Base-by-base conservation (phyloP, 768 basidiomycete species). In the Tricholoma saponaceum region DNA sequence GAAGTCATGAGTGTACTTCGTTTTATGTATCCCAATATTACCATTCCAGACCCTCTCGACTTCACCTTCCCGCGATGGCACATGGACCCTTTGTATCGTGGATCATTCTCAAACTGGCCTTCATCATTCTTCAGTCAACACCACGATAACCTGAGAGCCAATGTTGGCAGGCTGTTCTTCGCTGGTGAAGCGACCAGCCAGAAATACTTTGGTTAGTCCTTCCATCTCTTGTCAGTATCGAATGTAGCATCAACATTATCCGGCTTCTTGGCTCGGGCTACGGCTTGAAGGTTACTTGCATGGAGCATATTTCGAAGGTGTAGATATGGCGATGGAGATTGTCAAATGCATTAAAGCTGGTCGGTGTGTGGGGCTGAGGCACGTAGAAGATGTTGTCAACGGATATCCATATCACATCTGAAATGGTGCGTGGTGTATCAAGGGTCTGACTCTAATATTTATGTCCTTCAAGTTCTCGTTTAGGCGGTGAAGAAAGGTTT, bases 81-180 rank as follows among this genome's bases (percentile, higher is more conserved):
- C 47, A 66, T 68, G 12, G 76, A 87, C 63, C 77, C 79, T 3
- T 69, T 79, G 2, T 83, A 76, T 67, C 76, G 84, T 20, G 84
- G 84, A 4, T 82, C 84, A 3, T 89, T 85, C 61, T 83, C 83
- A 20, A 89, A 87, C 58, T 89, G 86, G 86, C 86, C 85, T 0
- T 76, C 87, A 0, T 76, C 83, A 3, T 86, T 86, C 60, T 67
- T 81, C 10, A 75, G 74, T 14, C 71, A 68, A 8, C 83, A 86
- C 53, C 75, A 82, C n/a, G 70, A 78, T 25, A 85, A 87, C 62
- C 62, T 87, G 49, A 75, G 80, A 56, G 81, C 83, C 5, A 83
- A 81, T 20, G 72, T 87, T 16, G 71, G 70, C 4, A 72, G 75
- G 8, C 72, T 87, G 16, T 86, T 81, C 76, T 87, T 87, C 60